phyloP scores from a whole-genome alignment of 306 rosid genomes.

The Argentina anserina region DNA sequence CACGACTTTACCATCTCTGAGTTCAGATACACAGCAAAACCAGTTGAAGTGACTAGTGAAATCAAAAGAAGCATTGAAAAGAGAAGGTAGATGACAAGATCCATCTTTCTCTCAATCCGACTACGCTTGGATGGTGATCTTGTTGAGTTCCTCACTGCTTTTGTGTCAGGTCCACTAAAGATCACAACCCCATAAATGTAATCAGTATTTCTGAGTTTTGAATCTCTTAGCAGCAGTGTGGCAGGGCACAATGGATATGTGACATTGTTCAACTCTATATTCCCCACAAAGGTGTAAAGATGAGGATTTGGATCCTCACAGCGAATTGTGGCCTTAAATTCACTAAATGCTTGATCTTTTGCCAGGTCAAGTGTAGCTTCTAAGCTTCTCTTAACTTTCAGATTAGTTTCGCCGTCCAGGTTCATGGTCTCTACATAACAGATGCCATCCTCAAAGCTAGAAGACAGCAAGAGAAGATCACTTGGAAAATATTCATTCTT shows the following conservation, averaged over 20 bases:
- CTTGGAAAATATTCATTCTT: constrained; percentile 34
- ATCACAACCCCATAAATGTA: constrained; percentile 28
- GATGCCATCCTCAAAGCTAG: constrained; percentile 30
- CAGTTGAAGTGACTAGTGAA: constrained; percentile 18
- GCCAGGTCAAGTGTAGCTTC: constrained; percentile 27
- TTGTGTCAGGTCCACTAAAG: constrained; percentile 31
- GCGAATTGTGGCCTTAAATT: constrained; percentile 12
- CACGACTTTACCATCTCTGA: constrained; percentile 16
- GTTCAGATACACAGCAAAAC: constrained; percentile 15
- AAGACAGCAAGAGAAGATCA: constrained; percentile 32
- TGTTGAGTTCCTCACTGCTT: constrained; percentile 28
- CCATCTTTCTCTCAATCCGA: constrained; percentile 33
- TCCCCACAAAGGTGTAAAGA: constrained; percentile 34
- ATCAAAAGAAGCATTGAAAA: constrained; percentile 26
- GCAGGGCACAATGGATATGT: constrained; percentile 12
- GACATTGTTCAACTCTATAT: constrained; percentile 3
- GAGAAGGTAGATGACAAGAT: constrained; percentile 26
- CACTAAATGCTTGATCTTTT: constrained; percentile 4
- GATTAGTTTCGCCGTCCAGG: constrained; percentile 41
- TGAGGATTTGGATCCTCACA: constrained; percentile 41
- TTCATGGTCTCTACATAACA: constrained; percentile 40
- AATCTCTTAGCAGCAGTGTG: constrained; percentile 31
- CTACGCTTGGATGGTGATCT: constrained; percentile 34
- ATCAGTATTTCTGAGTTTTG: constrained; percentile 32
- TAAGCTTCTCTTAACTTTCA: constrained; percentile 25